These are phyloP conservation scores for Linderina pennispora DNA, from an alignment of 192 early-diverging fungal genomes.

Conservation along the genomic window DNA sequence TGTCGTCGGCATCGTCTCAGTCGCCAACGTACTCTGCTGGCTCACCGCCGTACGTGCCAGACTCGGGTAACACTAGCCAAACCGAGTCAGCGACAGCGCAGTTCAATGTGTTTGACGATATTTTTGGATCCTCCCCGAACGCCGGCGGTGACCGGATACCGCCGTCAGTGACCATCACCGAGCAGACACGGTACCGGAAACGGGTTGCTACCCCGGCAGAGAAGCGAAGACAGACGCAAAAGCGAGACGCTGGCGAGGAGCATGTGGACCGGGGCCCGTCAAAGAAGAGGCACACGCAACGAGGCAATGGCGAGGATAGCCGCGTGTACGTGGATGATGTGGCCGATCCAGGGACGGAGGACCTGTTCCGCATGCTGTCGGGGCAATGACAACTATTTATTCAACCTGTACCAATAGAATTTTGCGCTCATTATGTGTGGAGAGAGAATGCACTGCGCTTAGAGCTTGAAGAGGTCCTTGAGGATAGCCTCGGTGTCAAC, in stretches of 20 bases:
- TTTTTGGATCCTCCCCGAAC: conserved; percentile 17
- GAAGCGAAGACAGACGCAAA: conserved; percentile 6
- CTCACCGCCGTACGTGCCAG: conserved; percentile 43
- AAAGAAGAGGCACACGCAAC: no score
- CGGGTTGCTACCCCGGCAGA: background rate
- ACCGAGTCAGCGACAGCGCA: conserved; percentile 4
- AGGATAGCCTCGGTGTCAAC: conserved; percentile 77
- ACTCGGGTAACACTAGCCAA: conserved; percentile 4
- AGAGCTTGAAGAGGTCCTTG: conserved; percentile 65
- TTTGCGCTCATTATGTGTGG: no score
- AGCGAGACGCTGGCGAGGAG: background rate
- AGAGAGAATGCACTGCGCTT: no score
- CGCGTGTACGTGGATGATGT: no score
- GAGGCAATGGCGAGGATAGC: no score
- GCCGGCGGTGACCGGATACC: background rate
- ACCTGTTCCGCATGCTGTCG: no score
- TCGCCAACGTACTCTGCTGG: conserved; percentile 32
- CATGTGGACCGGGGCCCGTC: no score
- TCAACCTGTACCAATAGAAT: no score
- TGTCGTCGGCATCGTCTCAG: conserved; percentile 14
- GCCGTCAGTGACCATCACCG: conserved; percentile 23
- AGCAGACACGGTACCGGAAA: conserved; percentile 7
- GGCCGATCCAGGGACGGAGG: no score
- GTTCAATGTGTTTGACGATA: conserved; percentile 29
- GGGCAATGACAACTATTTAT: no score